phyloP scores from a whole-genome alignment of 305 asterid genomes.

The Solanum hybrid region DNA sequence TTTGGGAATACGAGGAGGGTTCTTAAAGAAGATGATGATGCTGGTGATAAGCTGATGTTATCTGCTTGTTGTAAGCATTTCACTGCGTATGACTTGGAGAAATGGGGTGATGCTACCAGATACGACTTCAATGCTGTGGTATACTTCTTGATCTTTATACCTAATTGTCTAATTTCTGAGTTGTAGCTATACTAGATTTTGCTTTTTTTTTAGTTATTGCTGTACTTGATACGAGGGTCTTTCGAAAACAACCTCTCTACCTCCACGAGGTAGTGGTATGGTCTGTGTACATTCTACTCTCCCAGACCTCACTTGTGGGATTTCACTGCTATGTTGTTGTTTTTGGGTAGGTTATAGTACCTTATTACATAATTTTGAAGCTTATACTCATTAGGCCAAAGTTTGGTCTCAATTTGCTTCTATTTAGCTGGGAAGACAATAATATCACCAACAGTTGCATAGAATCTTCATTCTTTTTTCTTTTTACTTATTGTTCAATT shows the following conservation, averaged over 20 bases:
- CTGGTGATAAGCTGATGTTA: conserved; percentile 37
- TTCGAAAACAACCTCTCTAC: neutral
- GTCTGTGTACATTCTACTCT: too few species aligned
- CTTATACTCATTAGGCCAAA: neutral
- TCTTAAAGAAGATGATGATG: conserved; percentile 16
- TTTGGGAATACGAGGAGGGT: conserved; percentile 22
- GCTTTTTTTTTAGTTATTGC: neutral
- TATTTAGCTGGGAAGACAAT: neutral
- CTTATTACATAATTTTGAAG: neutral
- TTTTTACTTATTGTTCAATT: neutral
- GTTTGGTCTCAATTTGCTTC: neutral
- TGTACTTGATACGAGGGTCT: neutral
- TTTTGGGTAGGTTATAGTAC: neutral
- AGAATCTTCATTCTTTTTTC: neutral
- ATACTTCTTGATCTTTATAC: neutral
- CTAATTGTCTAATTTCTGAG: neutral
- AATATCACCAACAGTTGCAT: neutral
- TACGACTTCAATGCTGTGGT: conserved; percentile 82
- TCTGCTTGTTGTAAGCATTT: conserved; percentile 98
- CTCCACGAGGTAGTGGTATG: neutral
- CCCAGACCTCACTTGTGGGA: neutral
- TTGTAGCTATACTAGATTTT: neutral
- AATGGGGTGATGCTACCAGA: conserved; percentile 60
- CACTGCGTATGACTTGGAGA: conserved; percentile 86
- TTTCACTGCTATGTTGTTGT: neutral